Evolutionary conservation across 2,329 filamentous ascomycete species (phyloP), one percentile per base, ranked within the genome.

Genomic region (Coniochaeta ligniaria): DNA sequence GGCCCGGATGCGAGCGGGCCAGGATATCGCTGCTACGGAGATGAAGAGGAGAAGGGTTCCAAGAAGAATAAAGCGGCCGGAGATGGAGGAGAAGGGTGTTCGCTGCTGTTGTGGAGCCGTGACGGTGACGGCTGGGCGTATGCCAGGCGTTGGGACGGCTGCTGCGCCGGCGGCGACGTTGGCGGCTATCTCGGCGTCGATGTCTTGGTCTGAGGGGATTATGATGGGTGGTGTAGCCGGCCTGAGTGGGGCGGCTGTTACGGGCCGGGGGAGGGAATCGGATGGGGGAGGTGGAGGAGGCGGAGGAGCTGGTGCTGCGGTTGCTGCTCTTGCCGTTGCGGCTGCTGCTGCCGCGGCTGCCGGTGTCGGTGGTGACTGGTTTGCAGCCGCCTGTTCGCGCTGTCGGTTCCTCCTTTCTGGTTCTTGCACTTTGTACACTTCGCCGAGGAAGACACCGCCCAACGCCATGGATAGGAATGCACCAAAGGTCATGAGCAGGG

Each of bases 201-300:
- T 73, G 63, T 87, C 84, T 67, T 88, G 84, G 66, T 87, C 85
- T 0, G 83, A 85, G 1, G 86, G 84, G 22, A 88, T 75, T 31
- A 87, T 85, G 59, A 88, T 76, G 7, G 84, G 82, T 11, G 73
- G 72, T 7, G 66, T 61, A 38, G 67, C 50, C 2, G 70, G 60
- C 11, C 66, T 60, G 43, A 67, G 45, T 2, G 63, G 63, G 2
- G 57, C 54, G 4, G 75, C 73, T 4, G 77, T 78, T 6, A 75
- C 78, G 3, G 78, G 76, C 2, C 66, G 71, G 3, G 79, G 76
- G 14, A 79, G 71, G n/a, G 75, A 64, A 24, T 69, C 64, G 6
- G 63, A 64, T 22, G 57, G 38, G 28, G 69, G 60, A 17, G 66
- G 31, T 16, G 60, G 45, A 33, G 69, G 60, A 16, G 66, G 35